These are phyloP conservation scores for Gamsiella multidivaricata DNA, from an alignment of 192 early-diverging fungal species.

Conservation along the genomic window DNA sequence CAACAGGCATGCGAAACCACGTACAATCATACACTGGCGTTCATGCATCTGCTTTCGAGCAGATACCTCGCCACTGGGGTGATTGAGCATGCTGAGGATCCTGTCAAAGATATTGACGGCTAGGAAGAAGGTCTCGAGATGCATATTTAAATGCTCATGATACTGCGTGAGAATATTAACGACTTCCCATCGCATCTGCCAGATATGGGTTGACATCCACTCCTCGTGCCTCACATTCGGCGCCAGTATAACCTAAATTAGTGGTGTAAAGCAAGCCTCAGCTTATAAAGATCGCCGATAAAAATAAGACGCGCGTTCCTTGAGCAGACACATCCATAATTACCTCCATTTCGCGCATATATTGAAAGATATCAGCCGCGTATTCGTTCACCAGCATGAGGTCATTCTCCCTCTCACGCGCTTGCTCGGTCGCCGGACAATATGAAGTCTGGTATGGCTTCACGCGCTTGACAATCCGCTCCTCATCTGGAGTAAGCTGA, in stretches of 20 bases:
- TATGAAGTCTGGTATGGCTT: background rate
- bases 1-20: constrained; percentile 86
- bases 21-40: constrained; percentile 69
- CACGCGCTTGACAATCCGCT: background rate
- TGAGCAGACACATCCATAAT: background rate
- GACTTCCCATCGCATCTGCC: background rate
- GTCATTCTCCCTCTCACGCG: too few species aligned
- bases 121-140: constrained; percentile 84
- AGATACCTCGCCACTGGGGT: background rate
- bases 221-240: background rate
- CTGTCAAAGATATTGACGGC: constrained; percentile 94
- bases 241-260: constrained; percentile 6
- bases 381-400: constrained; percentile 8
- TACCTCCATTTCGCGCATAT: constrained; percentile 25
- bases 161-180: background rate
- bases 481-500: background rate
- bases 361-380: constrained; percentile 6
- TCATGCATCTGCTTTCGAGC: too few species aligned
- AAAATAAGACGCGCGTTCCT: background rate
- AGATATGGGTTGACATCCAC: background rate
- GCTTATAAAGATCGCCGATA: background rate
- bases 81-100: constrained; percentile 62
- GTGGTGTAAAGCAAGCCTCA: background rate
- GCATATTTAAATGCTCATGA: background rate
- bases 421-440: background rate